Evolutionary conservation across 345 rosid genomes (phyloP).

Genomic region (Cardamine chenopodiifolia): DNA sequence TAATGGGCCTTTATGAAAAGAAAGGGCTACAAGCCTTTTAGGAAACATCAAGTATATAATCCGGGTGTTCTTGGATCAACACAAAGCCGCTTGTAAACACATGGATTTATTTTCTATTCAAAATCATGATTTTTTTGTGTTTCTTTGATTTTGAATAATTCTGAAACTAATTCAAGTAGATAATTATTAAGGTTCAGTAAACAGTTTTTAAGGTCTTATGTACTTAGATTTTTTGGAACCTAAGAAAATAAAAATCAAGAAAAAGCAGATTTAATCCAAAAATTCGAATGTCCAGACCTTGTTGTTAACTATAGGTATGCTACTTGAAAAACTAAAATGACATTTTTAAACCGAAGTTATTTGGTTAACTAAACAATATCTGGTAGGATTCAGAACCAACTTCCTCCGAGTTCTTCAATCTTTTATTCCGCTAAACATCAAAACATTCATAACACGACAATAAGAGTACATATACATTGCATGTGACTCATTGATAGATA

Average conservation of each 20-base stretch:
- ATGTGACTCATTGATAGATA: background rate
- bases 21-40: background rate
- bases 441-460: background rate
- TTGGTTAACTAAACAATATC: background rate
- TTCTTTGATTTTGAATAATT: too few species aligned
- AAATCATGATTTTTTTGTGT: too few species aligned
- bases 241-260: too few species aligned
- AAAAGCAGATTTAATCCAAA: too few species aligned
- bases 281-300: too few species aligned
- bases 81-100: background rate
- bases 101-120: background rate
- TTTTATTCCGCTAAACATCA: background rate
- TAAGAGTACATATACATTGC: background rate
- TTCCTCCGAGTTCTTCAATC: background rate
- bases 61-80: background rate
- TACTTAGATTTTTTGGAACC: too few species aligned
- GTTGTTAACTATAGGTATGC: too few species aligned
- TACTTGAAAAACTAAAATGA: too few species aligned
- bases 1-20: conserved; percentile 17
- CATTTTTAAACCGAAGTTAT: too few species aligned
- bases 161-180: too few species aligned
- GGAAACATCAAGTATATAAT: background rate
- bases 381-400: background rate
- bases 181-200: too few species aligned
- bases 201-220: too few species aligned